phyloP scores from a whole-genome alignment of 1,284 basidiomycete species.

The Takashimella tepidaria region DNA sequence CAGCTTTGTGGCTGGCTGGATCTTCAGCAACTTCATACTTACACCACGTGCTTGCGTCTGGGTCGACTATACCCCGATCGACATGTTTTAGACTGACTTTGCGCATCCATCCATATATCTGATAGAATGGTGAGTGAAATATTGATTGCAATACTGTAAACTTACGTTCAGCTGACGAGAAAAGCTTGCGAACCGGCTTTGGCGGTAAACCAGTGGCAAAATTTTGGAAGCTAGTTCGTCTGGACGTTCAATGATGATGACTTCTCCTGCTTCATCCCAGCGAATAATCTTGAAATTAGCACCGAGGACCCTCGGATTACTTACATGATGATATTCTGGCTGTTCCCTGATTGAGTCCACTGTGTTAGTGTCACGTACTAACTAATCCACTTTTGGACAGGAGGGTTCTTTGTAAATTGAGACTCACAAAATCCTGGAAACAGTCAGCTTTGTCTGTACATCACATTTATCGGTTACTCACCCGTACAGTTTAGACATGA shows the following conservation, averaged over 20 bases:
- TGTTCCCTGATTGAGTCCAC: too few relatives aligned
- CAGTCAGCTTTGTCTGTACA: conserved; percentile 1
- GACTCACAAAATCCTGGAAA: conserved; percentile 23
- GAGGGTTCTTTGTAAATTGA: too few relatives aligned
- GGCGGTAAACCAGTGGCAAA: conserved; percentile 80
- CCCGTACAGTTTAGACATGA: conserved; percentile 88
- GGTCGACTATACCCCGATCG: conserved; percentile 84
- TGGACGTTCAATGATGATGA: conserved; percentile 85
- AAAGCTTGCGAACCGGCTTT: conserved; percentile 89
- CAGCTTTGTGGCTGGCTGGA: conserved; percentile 6
- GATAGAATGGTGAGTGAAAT: conserved; percentile 18
- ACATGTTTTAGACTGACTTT: conserved; percentile 78
- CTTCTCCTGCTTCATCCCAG: conserved; percentile 81
- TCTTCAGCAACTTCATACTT: conserved; percentile 49
- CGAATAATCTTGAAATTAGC: conserved; percentile 61
- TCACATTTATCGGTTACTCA: conserved; percentile 49
- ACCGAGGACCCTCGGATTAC: not conserved
- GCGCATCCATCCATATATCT: conserved; percentile 95
- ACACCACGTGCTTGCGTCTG: conserved; percentile 91
- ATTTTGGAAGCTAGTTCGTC: conserved; percentile 84
- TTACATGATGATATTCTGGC: conserved; percentile 33
- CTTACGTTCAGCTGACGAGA: conserved; percentile 85
- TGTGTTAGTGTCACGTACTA: too few relatives aligned
- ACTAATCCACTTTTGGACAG: too few relatives aligned
- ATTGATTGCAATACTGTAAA: conserved; percentile 16